Percentiles rank a stretch among this genome's conserved stretches.
phyloP scores from a whole-genome alignment of 768 basidiomycete genomes.

The Solioccasus polychromus region DNA sequence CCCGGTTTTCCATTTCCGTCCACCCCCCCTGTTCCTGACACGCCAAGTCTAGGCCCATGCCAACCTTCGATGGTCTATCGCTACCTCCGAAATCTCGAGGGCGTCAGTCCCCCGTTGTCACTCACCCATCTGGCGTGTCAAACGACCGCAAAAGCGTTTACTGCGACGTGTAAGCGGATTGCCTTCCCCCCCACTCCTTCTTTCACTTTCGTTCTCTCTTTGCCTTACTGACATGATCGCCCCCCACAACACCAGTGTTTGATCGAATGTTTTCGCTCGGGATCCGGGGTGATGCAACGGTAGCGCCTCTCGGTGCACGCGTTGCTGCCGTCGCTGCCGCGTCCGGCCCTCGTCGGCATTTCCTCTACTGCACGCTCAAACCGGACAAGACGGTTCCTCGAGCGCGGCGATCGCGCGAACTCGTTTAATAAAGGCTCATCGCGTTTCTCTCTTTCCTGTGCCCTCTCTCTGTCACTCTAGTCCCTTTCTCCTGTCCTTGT shows the following conservation, averaged over 20 bases:
- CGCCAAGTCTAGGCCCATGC: slow-evolving; percentile 55
- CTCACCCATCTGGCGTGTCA: slow-evolving; percentile 88
- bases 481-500: too few relatives aligned
- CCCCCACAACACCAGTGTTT: slow-evolving; percentile 59
- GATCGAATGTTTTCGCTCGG: slow-evolving; percentile 89
- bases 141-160: slow-evolving; percentile 84
- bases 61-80: slow-evolving; percentile 93
- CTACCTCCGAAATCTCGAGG: slow-evolving; percentile 87
- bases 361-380: slow-evolving; percentile 77
- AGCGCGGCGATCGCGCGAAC: slow-evolving; percentile 43
- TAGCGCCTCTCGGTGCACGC: slow-evolving; percentile 54
- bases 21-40: background rate
- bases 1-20: background rate
- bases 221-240: background rate
- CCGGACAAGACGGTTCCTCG: slow-evolving; percentile 49
- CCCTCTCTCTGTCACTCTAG: background rate
- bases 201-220: background rate
- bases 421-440: slow-evolving; percentile 9
- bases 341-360: slow-evolving; percentile 77
- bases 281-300: slow-evolving; percentile 68
- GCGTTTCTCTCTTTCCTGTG: too few relatives aligned
- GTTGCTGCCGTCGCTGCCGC: slow-evolving; percentile 65
- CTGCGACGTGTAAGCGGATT: slow-evolving; percentile 64
- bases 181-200: background rate
- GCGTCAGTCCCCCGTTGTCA: slow-evolving; percentile 82